Evolutionary conservation across 495 filamentous ascomycete species (phyloP).

Genomic region (Gamarada debralockiae): DNA sequence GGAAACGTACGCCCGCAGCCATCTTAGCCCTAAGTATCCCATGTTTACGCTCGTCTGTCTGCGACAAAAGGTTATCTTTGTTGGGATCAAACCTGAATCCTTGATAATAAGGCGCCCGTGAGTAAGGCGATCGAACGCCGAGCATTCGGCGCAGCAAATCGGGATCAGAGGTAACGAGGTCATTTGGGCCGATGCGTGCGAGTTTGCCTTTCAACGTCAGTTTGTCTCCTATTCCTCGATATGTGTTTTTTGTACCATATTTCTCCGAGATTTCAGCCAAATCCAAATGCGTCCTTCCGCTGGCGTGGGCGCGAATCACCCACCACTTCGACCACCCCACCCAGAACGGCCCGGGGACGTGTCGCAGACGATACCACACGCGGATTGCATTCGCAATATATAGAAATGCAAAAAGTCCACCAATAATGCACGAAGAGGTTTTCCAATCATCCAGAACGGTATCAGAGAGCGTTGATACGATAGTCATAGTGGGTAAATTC

Average conservation of each 20-base stretch:
- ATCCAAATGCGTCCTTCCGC: constrained; percentile 6
- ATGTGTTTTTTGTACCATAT: constrained; percentile 11
- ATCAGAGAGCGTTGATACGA: too few species aligned
- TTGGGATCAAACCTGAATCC: constrained; percentile 26
- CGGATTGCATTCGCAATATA: too few species aligned
- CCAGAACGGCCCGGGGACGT: constrained; percentile 12
- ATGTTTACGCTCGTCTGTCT: constrained; percentile 30
- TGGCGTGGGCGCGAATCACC: constrained; percentile 2
- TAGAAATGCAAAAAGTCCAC: too few species aligned
- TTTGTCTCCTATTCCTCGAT: too few species aligned
- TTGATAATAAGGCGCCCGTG: constrained; percentile 28
- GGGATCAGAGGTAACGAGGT: constrained; percentile 37
- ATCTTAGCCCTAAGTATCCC: constrained; percentile 30
- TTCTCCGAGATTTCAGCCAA: constrained; percentile 8
- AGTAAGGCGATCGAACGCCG: constrained; percentile 32
- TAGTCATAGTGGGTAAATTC: too few species aligned
- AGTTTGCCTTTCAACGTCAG: constrained; percentile 27
- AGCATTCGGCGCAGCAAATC: constrained; percentile 29
- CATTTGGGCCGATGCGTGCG: constrained; percentile 40
- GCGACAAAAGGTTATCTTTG: constrained; percentile 33
- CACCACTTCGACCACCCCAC: constrained; percentile 9
- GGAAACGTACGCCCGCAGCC: constrained; percentile 31
- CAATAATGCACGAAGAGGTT: too few species aligned
- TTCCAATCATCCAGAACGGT: too few species aligned
- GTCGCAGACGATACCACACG: constrained; percentile 16